Evolutionary conservation across 2,329 filamentous ascomycete genomes (phyloP), one percentile per base, ranked within the genome.

Genomic region (Aureobasidium vineae): DNA sequence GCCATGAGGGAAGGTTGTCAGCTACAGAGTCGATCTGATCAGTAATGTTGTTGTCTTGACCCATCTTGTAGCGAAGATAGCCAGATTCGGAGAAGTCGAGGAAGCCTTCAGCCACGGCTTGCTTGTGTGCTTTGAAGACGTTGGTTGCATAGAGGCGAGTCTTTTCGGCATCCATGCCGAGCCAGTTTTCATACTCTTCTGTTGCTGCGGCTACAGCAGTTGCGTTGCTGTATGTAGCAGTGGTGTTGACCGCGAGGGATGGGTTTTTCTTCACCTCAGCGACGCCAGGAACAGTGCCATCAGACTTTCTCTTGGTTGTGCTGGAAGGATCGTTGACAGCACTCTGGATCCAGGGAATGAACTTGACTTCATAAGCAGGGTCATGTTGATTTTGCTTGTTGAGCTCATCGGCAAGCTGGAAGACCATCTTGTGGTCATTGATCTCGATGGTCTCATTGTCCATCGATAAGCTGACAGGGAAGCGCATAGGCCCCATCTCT

Each of bases 401-500:
- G 68, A 90, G 77, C 63, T 83, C 82, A 6, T 81, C 81, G 1
- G 82, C 86, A 1, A 90, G 79, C 72, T 88, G 85, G 73, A 88
- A 89, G 0, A 89, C 85, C 72, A 90, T 80, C 68, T 85, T 81
- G 71, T 88, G 86, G 70, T 89, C 65, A 10, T 83, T 81, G 69
- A 89, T 85, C 67, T 86, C 81, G 3, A 83, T 70, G 0, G 83
- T 87, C 70, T 84, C 79, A 69, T 86, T 86, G n/a, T 81, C 80
- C 69, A 84, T 81, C 1, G 73, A 78, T 19, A 80, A 75, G 2
- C 79, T 81, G 19, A 84, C 79, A 0, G 87, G 87, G 69, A 89
- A 86, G 2, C 86, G 79, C 86, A 89, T 89, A 0, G 86, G 85
- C 0, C 87, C 87, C 84, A 84, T 83, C 72, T 89, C 87, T 71